Percentiles rank a stretch among this genome's conserved stretches.
phyloP scores from a whole-genome alignment of 1,284 basidiomycete species.

The Fomitiporia mediterranea region DNA sequence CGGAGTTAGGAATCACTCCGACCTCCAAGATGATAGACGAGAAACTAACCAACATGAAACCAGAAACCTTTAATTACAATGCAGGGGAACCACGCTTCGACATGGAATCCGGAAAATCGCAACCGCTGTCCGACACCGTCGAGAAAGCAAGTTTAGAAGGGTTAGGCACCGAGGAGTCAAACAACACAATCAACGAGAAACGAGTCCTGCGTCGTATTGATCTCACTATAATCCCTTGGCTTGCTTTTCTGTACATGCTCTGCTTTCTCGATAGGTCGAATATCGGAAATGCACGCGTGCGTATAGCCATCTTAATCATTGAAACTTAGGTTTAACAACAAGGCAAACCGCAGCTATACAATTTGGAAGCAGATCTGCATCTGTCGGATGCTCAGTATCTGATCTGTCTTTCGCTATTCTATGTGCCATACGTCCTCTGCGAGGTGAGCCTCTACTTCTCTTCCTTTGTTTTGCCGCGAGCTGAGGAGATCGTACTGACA shows the following conservation, averaged over 20 bases:
- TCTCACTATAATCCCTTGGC: constrained; percentile 57
- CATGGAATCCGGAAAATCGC: too few species aligned
- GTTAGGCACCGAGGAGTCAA: too few species aligned
- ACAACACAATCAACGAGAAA: constrained; percentile 55
- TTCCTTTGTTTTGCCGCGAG: constrained; percentile 50
- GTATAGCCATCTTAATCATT: too few species aligned
- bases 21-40: too few species aligned
- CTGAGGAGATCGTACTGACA: too few species aligned
- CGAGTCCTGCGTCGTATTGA: constrained; percentile 64
- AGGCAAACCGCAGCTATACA: neutral
- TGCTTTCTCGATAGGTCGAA: constrained; percentile 75
- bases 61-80: too few species aligned
- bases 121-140: too few species aligned
- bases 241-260: constrained; percentile 68
- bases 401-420: constrained; percentile 57
- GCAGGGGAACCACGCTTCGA: too few species aligned
- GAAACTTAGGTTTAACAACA: too few species aligned
- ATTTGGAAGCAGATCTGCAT: constrained; percentile 1
- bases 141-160: too few species aligned
- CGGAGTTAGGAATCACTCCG: too few species aligned
- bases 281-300: constrained; percentile 74
- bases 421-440: constrained; percentile 60
- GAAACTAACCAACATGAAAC: too few species aligned
- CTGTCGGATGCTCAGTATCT: constrained; percentile 62
- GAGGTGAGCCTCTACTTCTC: constrained; percentile 55